phyloP scores from a whole-genome alignment of 306 rosid genomes.

The Malus asiatica region DNA sequence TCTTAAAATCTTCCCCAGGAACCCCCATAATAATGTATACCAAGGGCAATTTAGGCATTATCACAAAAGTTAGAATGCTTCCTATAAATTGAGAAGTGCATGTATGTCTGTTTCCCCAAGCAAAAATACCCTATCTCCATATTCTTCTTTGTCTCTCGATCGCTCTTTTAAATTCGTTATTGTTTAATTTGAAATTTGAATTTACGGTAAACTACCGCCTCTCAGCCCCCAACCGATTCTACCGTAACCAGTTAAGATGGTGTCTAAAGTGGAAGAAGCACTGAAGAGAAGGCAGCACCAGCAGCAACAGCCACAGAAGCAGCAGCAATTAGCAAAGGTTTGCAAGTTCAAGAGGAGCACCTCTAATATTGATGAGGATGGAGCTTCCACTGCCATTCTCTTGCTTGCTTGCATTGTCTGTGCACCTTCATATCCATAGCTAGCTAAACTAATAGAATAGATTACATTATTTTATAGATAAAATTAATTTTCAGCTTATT shows the following conservation, averaged over 20 bases:
- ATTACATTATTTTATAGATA: not conserved
- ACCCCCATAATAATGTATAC: not conserved
- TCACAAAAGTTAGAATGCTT: not conserved
- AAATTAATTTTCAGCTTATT: not conserved
- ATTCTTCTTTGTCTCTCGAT: not conserved
- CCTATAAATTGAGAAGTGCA: conserved; percentile 45
- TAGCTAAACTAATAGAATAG: not conserved
- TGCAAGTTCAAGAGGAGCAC: conserved; percentile 85
- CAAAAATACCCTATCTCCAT: not conserved
- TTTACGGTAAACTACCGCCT: not conserved
- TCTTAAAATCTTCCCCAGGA: not conserved
- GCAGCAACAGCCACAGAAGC: conserved; percentile 31
- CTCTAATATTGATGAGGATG: conserved; percentile 72
- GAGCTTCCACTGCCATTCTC: conserved; percentile 85
- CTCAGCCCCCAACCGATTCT: not conserved
- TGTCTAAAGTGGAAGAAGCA: conserved; percentile 75
- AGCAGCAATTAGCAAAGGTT: conserved; percentile 55
- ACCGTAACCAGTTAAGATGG: conserved; percentile 30
- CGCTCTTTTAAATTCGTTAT: not conserved
- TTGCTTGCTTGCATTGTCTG: conserved; percentile 95
- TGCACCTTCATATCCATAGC: conserved; percentile 43
- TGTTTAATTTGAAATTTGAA: not conserved
- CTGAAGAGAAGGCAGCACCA: conserved; percentile 42
- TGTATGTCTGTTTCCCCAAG: conserved; percentile 28
- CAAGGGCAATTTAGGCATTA: not conserved